These are phyloP conservation scores for Argentina anserina DNA, from an alignment of 306 rosid species.

Conservation along the genomic window DNA sequence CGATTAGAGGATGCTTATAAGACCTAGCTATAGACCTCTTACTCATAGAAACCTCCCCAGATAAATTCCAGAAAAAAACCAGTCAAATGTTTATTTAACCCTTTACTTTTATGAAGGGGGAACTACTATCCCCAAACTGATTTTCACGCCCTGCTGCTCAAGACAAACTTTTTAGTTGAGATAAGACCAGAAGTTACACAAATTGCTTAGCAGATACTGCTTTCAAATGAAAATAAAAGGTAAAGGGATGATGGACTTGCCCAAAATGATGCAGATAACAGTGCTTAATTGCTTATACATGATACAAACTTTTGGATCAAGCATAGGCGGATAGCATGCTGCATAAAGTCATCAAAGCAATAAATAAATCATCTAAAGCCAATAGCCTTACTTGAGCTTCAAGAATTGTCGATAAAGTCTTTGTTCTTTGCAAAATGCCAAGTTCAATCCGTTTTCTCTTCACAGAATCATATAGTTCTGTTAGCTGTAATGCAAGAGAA, in stretches of 20 bases:
- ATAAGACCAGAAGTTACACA: neutral
- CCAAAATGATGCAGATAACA: neutral
- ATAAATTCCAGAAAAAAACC: neutral
- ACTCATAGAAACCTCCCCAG: neutral
- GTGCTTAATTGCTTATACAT: neutral
- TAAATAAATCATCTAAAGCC: slow-evolving; percentile 9
- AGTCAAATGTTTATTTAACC: neutral
- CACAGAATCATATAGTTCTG: slow-evolving; percentile 58
- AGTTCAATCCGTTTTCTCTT: slow-evolving; percentile 55
- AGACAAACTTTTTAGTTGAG: neutral
- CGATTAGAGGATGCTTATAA: neutral
- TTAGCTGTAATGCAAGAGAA: slow-evolving; percentile 52
- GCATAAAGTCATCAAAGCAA: slow-evolving; percentile 9
- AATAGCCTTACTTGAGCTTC: slow-evolving; percentile 65
- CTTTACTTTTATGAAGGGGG: neutral
- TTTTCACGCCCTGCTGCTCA: neutral
- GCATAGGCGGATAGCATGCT: neutral
- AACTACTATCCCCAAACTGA: neutral
- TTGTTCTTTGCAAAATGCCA: slow-evolving; percentile 52
- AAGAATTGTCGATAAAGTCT: slow-evolving; percentile 56
- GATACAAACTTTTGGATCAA: neutral
- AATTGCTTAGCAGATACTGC: neutral
- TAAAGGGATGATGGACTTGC: neutral
- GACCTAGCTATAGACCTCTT: neutral
- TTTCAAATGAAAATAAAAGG: neutral